phyloP scores from a whole-genome alignment of 768 basidiomycete genomes.

The Rhizopogon salebrosus region DNA sequence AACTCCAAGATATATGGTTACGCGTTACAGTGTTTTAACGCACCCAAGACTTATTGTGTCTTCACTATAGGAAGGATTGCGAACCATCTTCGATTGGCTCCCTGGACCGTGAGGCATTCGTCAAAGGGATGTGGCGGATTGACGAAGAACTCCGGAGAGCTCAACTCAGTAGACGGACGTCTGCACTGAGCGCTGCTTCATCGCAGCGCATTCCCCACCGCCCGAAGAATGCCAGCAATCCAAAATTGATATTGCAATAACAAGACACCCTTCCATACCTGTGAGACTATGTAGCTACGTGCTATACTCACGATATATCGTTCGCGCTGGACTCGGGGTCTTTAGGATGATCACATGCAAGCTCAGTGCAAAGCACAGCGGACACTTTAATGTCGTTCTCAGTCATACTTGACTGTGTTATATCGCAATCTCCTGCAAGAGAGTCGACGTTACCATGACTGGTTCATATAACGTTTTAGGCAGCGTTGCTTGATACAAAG shows the following conservation, averaged over 20 bases:
- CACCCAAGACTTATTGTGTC: conserved; percentile 1
- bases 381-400: too few species aligned
- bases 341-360: too few species aligned
- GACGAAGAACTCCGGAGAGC: conserved; percentile 75
- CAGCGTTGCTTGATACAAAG: too few species aligned
- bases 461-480: too few species aligned
- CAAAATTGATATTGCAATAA: conserved; percentile 11
- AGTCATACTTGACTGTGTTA: too few species aligned
- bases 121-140: conserved; percentile 81
- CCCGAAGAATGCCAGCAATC: conserved; percentile 11
- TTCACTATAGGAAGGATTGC: conserved; percentile 57
- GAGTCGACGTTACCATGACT: too few species aligned
- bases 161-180: conserved; percentile 33
- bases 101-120: conserved; percentile 63
- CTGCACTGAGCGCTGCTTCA: conserved; percentile 27
- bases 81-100: conserved; percentile 50
- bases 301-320: background rate
- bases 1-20: conserved; percentile 67
- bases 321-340: background rate
- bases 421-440: too few species aligned
- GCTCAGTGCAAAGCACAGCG: too few species aligned
- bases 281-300: background rate
- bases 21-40: conserved; percentile 12
- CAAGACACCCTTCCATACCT: background rate
- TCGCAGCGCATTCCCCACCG: conserved; percentile 31